A percentile compares a stretch with the other conserved stretches of the same genome.
Conservation (phyloP, 2,329 filamentous ascomycete species). For the Sclerotinia subarctica region DNA sequence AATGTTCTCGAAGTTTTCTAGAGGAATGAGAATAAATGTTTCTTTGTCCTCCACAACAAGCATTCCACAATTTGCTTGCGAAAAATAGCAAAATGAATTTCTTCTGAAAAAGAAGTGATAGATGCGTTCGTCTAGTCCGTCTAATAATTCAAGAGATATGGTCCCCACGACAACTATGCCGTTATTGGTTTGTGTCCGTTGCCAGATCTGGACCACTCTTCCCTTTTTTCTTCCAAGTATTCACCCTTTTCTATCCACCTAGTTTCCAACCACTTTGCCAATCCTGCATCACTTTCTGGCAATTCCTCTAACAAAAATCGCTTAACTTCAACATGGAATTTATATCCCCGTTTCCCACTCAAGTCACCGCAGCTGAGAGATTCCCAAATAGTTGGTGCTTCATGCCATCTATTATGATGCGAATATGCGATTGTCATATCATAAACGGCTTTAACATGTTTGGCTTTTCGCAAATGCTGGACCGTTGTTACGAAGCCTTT, state of each 20-base stretch:
- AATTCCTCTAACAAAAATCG: conserved; percentile 49
- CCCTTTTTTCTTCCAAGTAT: conserved; percentile 47
- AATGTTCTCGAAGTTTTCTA: neutral
- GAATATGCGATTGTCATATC: conserved; percentile 55
- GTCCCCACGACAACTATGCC: conserved; percentile 13
- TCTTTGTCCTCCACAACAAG: neutral
- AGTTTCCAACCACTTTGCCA: conserved; percentile 52
- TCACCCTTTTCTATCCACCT: conserved; percentile 53
- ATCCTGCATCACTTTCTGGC: conserved; percentile 46
- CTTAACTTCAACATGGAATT: conserved; percentile 50
- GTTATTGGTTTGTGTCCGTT: neutral
- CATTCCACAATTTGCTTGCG: neutral
- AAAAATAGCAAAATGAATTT: neutral
- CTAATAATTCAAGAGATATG: neutral
- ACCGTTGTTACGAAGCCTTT: conserved; percentile 61
- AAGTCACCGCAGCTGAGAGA: conserved; percentile 46
- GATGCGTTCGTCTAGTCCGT: neutral
- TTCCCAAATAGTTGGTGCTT: conserved; percentile 52
- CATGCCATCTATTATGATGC: conserved; percentile 44
- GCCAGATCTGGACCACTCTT: conserved; percentile 41
- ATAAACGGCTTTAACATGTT: conserved; percentile 53
- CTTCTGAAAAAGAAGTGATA: neutral
- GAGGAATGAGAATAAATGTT: neutral
- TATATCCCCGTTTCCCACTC: conserved; percentile 43
- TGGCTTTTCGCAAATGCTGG: conserved; percentile 50